phyloP scores from a whole-genome alignment of 2,329 filamentous ascomycete genomes.

The Fonsecaea pedrosoi region DNA sequence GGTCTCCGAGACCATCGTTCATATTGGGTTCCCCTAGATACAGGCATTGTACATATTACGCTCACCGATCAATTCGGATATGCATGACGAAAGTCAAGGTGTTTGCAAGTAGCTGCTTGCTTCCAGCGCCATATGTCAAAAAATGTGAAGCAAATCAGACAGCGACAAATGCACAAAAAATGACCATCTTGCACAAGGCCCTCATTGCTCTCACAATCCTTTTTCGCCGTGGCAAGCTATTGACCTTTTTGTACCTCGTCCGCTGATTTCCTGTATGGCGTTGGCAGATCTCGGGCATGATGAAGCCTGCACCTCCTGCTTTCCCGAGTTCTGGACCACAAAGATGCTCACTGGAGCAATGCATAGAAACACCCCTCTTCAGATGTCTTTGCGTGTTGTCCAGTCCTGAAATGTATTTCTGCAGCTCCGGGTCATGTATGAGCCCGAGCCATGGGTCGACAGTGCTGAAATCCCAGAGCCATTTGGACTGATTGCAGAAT shows the following conservation, averaged over 20 bases:
- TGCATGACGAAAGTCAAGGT: conserved; percentile 1
- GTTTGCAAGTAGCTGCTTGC: not conserved
- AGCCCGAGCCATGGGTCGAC: not conserved
- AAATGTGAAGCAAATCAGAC: not conserved
- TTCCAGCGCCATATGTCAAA: not conserved
- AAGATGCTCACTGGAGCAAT: not conserved
- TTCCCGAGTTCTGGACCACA: not conserved
- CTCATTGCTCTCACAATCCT: not conserved
- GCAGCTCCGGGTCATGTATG: not conserved
- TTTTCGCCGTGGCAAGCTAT: not conserved
- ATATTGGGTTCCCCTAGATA: not conserved
- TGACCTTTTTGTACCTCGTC: not conserved
- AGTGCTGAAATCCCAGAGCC: not conserved
- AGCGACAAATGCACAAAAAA: not conserved
- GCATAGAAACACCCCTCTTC: not conserved
- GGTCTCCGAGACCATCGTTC: conserved; percentile 17
- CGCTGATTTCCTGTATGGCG: not conserved
- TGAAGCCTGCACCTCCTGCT: not conserved
- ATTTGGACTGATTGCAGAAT: not conserved
- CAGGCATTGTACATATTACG: conserved; percentile 26
- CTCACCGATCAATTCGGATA: not conserved
- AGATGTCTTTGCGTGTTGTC: not conserved
- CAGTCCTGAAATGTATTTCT: not conserved
- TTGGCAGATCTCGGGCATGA: not conserved
- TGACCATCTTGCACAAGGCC: not conserved